A percentile compares a stretch with the other conserved stretches of the same genome.
Evolutionary conservation across 345 rosid genomes (phyloP).

Genomic region (Rhodamnia argentea): DNA sequence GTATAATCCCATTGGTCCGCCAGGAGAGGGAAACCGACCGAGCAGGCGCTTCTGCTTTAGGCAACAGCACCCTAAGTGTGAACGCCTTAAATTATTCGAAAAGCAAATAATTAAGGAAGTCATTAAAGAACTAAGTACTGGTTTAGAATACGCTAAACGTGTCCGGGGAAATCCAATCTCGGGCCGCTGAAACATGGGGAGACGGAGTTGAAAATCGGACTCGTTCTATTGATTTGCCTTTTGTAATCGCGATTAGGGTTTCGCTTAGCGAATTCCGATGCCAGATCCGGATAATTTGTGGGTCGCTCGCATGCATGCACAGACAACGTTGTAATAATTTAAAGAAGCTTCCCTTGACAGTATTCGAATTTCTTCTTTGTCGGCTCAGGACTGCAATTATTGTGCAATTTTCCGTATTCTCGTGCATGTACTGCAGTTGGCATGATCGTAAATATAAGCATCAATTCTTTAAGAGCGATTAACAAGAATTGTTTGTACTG

Average conservation of each 20-base stretch:
- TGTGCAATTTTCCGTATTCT: neutral
- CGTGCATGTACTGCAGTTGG: neutral
- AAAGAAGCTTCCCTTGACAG: neutral
- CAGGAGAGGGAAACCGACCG: neutral
- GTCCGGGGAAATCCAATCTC: neutral
- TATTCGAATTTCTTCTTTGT: neutral
- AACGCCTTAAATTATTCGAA: neutral
- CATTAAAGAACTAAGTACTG: neutral
- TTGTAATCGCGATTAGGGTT: neutral
- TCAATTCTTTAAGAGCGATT: neutral
- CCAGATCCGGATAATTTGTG: neutral
- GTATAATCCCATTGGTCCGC: neutral
- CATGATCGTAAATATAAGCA: neutral
- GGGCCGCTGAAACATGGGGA: neutral
- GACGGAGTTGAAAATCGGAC: neutral
- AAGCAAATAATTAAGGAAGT: neutral
- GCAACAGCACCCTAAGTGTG: neutral
- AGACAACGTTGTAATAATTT: neutral
- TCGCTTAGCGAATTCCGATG: neutral
- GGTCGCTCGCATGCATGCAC: neutral
- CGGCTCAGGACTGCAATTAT: neutral
- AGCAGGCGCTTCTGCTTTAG: neutral
- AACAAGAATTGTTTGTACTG: neutral
- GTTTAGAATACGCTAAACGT: neutral
- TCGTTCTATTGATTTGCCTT: neutral